These are phyloP conservation scores for Tuber indicum DNA, from an alignment of 495 filamentous ascomycete species.

Conservation along the genomic window DNA sequence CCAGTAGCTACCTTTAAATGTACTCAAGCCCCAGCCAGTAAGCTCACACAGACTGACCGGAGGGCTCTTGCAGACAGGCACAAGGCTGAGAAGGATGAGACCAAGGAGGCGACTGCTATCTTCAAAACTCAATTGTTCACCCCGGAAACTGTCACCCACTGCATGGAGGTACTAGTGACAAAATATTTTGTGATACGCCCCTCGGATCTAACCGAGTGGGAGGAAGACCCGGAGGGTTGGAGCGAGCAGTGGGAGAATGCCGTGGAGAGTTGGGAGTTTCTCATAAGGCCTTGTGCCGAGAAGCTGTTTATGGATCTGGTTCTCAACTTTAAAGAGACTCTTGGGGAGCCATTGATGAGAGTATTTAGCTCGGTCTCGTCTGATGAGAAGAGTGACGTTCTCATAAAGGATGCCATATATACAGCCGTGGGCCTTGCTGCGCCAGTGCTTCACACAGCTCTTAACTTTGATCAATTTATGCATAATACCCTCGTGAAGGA, in stretches of 20 bases:
- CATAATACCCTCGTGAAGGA: slow-evolving; percentile 67
- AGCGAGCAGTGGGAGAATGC: slow-evolving; percentile 73
- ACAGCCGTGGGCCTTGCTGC: slow-evolving; percentile 84
- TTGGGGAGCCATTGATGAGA: slow-evolving; percentile 65
- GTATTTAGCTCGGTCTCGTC: slow-evolving; percentile 71
- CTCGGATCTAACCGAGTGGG: slow-evolving; percentile 80
- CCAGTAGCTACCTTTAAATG: slow-evolving; percentile 73
- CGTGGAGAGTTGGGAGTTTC: slow-evolving; percentile 76
- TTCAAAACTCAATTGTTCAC: slow-evolving; percentile 64
- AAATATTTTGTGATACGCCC: slow-evolving; percentile 83
- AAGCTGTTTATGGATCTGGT: slow-evolving; percentile 89
- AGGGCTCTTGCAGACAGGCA: slow-evolving; percentile 49
- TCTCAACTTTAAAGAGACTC: slow-evolving; percentile 71
- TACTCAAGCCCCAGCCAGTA: slow-evolving; percentile 9
- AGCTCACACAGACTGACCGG: slow-evolving; percentile 10
- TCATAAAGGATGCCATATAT: slow-evolving; percentile 88
- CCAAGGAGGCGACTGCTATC: slow-evolving; percentile 54
- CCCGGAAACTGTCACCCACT: slow-evolving; percentile 63
- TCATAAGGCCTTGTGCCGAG: slow-evolving; percentile 82
- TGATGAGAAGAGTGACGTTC: slow-evolving; percentile 60
- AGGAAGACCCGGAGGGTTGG: slow-evolving; percentile 89
- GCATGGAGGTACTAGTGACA: slow-evolving; percentile 75
- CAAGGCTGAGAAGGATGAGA: slow-evolving; percentile 47
- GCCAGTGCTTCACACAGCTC: slow-evolving; percentile 57
- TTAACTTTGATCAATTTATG: slow-evolving; percentile 79